Evolutionary conservation across 2,329 filamentous ascomycete genomes (phyloP).

Genomic region (Lasiodiplodia gonubiensis): DNA sequence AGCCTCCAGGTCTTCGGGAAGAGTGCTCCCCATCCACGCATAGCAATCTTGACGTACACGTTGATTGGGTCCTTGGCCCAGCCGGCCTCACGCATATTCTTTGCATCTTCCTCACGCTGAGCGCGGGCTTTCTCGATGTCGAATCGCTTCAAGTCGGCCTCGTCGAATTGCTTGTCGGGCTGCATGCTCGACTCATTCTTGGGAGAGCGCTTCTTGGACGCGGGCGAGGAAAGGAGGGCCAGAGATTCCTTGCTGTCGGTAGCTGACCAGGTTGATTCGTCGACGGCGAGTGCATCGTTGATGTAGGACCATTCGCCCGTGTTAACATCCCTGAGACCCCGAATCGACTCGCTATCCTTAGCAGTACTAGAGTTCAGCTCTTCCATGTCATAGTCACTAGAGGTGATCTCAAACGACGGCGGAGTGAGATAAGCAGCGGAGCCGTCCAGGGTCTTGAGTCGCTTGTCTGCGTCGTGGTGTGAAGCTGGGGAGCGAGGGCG

Average conservation of each 20-base stretch:
- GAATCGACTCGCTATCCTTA: neutral
- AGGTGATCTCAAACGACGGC: neutral
- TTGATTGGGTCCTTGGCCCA: slow-evolving; percentile 60
- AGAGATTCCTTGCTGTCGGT: neutral
- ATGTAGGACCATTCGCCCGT: slow-evolving; percentile 4
- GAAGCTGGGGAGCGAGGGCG: neutral
- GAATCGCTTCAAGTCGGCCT: slow-evolving; percentile 36
- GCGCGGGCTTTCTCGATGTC: slow-evolving; percentile 37
- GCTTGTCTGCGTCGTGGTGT: neutral
- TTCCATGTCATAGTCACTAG: neutral
- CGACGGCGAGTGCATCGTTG: neutral
- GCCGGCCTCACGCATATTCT: slow-evolving; percentile 48
- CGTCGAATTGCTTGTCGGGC: slow-evolving; percentile 29
- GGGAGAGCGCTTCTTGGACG: neutral
- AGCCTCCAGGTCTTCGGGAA: slow-evolving; percentile 58
- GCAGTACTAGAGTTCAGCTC: neutral
- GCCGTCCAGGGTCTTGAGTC: neutral
- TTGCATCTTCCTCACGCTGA: slow-evolving; percentile 37
- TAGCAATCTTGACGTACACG: slow-evolving; percentile 59
- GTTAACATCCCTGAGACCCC: too few species aligned
- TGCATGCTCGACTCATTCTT: slow-evolving; percentile 2
- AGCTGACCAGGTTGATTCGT: neutral
- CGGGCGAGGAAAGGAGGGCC: neutral
- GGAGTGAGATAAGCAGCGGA: neutral
- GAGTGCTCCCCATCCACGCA: slow-evolving; percentile 63